Evolutionary conservation across 2,329 filamentous ascomycete species (phyloP).

Genomic region (Fusarium sp.): DNA sequence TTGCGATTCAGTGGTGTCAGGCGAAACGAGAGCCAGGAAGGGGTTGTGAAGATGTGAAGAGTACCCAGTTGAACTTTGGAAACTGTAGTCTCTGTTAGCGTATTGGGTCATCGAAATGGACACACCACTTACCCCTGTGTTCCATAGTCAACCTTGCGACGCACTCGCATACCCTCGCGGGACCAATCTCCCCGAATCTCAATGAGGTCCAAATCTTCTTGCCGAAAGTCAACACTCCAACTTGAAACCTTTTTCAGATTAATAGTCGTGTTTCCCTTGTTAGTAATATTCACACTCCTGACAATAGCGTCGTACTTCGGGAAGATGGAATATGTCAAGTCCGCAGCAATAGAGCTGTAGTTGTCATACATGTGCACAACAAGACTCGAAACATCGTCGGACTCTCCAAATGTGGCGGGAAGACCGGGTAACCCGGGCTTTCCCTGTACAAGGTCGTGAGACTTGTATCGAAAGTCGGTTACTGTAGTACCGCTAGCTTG

Average conservation of each 20-base stretch:
- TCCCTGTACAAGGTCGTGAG: constrained; percentile 63
- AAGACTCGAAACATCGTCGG: constrained; percentile 67
- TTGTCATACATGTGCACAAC: constrained; percentile 70
- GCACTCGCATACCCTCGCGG: constrained; percentile 65
- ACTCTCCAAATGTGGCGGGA: constrained; percentile 68
- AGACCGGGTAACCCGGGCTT: constrained; percentile 68
- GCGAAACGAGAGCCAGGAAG: constrained; percentile 67
- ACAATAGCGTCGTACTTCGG: constrained; percentile 70
- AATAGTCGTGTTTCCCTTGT: constrained; percentile 64
- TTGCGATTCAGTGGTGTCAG: constrained; percentile 67
- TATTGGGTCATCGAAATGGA: fast-evolving
- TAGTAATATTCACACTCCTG: constrained; percentile 70
- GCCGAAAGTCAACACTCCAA: constrained; percentile 70
- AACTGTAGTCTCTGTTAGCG: constrained; percentile 52
- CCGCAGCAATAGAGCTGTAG: constrained; percentile 66
- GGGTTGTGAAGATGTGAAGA: constrained; percentile 73
- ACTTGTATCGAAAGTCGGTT: constrained; percentile 67
- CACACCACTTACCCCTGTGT: constrained; percentile 58
- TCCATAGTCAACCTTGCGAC: constrained; percentile 67
- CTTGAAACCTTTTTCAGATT: constrained; percentile 68
- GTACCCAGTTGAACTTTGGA: constrained; percentile 70
- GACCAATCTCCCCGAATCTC: constrained; percentile 72
- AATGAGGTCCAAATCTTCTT: constrained; percentile 71
- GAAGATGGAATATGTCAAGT: constrained; percentile 72
- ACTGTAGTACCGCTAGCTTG: constrained; percentile 69